Percentiles rank a stretch among this genome's conserved stretches.
Conservation (phyloP, 2,329 filamentous ascomycete genomes). For the Alternaria sp. region DNA sequence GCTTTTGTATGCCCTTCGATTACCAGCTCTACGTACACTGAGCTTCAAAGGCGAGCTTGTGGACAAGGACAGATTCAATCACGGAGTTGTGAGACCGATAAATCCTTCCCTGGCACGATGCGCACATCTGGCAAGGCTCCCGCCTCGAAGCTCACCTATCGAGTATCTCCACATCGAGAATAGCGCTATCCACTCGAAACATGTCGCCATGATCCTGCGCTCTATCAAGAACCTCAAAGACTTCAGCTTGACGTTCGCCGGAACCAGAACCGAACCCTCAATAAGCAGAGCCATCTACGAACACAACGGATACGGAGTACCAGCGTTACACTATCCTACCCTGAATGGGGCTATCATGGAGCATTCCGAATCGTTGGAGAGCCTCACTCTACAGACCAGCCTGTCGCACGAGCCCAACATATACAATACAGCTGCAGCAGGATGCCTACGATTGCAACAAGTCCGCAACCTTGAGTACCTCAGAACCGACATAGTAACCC, state of each 20-base stretch:
- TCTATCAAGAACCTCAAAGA: neutral
- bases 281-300: neutral
- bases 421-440: neutral
- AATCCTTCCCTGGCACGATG: neutral
- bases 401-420: neutral
- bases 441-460: neutral
- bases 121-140: neutral
- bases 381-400: neutral
- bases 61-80: neutral
- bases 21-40: neutral
- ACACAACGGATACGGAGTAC: neutral
- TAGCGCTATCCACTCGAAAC: neutral
- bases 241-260: neutral
- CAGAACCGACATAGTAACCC: neutral
- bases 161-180: neutral
- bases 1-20: neutral
- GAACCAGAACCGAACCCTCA: neutral
- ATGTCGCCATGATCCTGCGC: neutral
- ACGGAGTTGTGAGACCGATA: neutral
- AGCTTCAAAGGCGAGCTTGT: neutral
- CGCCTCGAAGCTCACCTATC: neutral
- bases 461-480: neutral
- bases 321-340: neutral
- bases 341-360: neutral
- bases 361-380: neutral